Evolutionary conservation across 352 stramenopile species (phyloP).

Genomic region (Phytopythium kandeliae): DNA sequence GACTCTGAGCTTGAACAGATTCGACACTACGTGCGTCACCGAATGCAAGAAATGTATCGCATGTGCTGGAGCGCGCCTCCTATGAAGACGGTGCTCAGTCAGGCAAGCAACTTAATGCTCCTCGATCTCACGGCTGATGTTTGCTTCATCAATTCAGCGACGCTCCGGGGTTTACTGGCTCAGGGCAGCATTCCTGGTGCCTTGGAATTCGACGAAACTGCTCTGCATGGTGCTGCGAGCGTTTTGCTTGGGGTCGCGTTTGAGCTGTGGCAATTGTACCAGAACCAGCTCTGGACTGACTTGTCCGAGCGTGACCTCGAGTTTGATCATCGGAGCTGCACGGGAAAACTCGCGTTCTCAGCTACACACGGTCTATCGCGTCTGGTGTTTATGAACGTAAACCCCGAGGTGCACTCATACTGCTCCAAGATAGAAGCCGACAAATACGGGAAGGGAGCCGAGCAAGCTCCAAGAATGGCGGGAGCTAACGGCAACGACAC

Average conservation of each 20-base stretch:
- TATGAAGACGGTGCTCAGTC: constrained; percentile 36
- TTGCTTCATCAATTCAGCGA: constrained; percentile 34
- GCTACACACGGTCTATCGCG: constrained; percentile 45
- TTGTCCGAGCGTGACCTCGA: constrained; percentile 56
- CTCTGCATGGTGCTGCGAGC: constrained; percentile 18
- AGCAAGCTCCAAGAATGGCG: not conserved
- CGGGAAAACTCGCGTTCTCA: constrained; percentile 40
- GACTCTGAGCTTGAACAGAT: constrained; percentile 11
- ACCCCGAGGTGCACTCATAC: constrained; percentile 37
- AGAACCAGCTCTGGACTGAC: constrained; percentile 72
- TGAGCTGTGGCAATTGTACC: constrained; percentile 71
- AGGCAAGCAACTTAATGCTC: constrained; percentile 65
- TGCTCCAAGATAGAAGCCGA: constrained; percentile 4
- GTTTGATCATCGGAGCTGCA: constrained; percentile 39
- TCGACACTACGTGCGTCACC: constrained; percentile 31
- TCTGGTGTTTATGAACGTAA: constrained; percentile 49
- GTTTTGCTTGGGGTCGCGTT: constrained; percentile 37
- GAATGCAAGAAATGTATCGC: constrained; percentile 71
- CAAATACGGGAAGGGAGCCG: not conserved
- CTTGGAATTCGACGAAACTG: constrained; percentile 7
- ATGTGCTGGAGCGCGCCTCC: constrained; percentile 45
- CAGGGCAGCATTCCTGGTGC: not conserved
- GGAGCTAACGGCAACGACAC: not conserved
- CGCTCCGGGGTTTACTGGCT: constrained; percentile 10
- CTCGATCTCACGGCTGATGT: constrained; percentile 51